Percentiles rank a stretch among this genome's conserved stretches.
Evolutionary conservation across 495 filamentous ascomycete genomes (phyloP).

Genomic region (Acidomyces sp.): DNA sequence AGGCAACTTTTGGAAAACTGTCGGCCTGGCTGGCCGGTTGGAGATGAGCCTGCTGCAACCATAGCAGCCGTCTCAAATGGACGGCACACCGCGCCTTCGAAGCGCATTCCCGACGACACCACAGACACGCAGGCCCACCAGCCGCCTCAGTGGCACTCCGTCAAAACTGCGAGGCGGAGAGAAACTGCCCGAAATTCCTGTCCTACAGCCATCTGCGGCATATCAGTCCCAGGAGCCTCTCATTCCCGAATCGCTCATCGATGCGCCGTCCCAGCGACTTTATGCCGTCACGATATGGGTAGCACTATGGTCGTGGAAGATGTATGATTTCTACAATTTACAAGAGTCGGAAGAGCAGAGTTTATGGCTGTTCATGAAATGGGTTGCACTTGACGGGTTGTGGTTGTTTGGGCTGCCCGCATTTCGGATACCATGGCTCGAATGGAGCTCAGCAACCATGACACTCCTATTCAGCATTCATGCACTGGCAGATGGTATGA

Average conservation of each 20-base stretch:
- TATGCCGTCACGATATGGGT: conserved; percentile 70
- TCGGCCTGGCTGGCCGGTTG: no score
- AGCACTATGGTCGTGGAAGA: conserved; percentile 58
- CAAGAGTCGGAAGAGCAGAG: conserved; percentile 66
- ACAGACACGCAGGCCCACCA: conserved; percentile 31
- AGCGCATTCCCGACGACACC: conserved; percentile 60
- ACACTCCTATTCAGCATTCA: conserved; percentile 53
- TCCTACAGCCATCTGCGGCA: conserved; percentile 13
- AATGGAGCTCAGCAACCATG: conserved; percentile 65
- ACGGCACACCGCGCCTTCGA: conserved; percentile 56
- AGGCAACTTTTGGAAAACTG: no score
- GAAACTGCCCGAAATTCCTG: conserved; percentile 24
- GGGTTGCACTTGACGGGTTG: conserved; percentile 66
- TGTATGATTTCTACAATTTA: conserved; percentile 68
- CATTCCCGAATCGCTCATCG: conserved; percentile 60
- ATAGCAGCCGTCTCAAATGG: conserved; percentile 52
- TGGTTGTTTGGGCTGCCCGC: conserved; percentile 77
- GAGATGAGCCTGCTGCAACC: conserved; percentile 4
- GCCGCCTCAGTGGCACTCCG: conserved; percentile 29
- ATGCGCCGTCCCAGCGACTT: conserved; percentile 76
- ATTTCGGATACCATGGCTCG: conserved; percentile 86
- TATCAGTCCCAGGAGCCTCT: conserved; percentile 40
- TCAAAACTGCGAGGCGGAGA: conserved; percentile 24
- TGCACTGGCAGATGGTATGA: conserved; percentile 56
- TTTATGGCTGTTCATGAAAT: conserved; percentile 83